Conservation (phyloP, 768 basidiomycete genomes). For the Russula lepida region DNA sequence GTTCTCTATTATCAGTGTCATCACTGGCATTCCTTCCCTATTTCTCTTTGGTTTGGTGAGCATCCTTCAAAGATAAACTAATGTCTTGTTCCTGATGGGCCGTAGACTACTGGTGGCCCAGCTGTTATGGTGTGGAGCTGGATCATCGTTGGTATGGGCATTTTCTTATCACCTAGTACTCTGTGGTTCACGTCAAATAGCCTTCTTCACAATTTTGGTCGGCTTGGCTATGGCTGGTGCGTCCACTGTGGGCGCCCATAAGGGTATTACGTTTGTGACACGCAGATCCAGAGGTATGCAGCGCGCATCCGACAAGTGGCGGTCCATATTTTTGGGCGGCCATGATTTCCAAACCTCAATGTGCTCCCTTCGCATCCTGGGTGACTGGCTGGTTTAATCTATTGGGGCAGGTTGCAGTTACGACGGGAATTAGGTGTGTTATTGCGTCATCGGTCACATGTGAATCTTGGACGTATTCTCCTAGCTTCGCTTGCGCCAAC, state of each 20-base stretch:
- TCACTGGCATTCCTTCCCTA: conserved; percentile 62
- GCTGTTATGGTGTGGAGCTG: conserved; percentile 75
- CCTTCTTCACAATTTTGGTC: conserved; percentile 60
- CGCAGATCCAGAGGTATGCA: conserved; percentile 32
- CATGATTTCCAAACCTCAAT: conserved; percentile 50
- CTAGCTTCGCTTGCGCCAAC: conserved; percentile 54
- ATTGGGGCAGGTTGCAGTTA: conserved; percentile 68
- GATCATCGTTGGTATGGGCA: conserved; percentile 48
- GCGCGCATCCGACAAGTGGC: conserved; percentile 62
- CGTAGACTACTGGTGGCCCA: conserved; percentile 65
- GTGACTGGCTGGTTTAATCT: conserved; percentile 71
- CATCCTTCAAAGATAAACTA: conserved; percentile 1
- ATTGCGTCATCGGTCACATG: no score
- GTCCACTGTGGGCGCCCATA: conserved; percentile 9
- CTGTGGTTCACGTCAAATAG: conserved; percentile 26
- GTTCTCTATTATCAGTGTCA: conserved; percentile 69
- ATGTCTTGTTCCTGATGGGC: not conserved
- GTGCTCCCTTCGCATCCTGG: conserved; percentile 64
- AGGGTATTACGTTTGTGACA: not conserved
- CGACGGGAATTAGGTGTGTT: conserved; percentile 56
- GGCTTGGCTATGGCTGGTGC: conserved; percentile 68
- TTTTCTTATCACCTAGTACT: not conserved
- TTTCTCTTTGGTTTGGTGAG: conserved; percentile 62
- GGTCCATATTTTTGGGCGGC: conserved; percentile 78
- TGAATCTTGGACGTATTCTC: not conserved